Conservation (phyloP, 306 rosid species). For the Styphnolobium japonicum region DNA sequence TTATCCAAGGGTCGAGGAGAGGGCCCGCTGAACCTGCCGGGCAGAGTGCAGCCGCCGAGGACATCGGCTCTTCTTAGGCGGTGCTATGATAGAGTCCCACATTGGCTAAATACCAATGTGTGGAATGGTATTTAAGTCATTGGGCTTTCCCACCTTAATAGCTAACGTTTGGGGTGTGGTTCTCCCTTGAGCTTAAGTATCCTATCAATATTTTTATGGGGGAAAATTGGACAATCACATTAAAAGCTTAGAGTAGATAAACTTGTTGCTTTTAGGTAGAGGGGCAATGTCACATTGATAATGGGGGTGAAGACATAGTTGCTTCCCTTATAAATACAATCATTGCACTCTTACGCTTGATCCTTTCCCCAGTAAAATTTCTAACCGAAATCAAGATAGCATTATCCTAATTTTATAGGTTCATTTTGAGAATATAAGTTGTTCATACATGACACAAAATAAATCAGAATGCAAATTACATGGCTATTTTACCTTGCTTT, state of each 20-base stretch:
- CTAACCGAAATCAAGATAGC: not conserved
- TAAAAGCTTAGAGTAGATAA: not conserved
- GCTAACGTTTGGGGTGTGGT: too few species aligned
- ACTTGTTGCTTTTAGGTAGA: not conserved
- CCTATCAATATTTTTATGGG: too few species aligned
- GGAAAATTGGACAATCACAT: not conserved
- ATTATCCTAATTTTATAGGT: constrained; percentile 3
- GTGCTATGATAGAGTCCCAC: too few species aligned
- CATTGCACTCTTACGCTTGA: not conserved
- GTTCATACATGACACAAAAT: not conserved
- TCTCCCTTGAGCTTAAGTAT: too few species aligned
- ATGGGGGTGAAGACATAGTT: not conserved
- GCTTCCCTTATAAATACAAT: constrained; percentile 1
- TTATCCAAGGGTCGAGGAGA: too few species aligned
- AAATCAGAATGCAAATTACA: constrained; percentile 21
- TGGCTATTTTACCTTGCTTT: constrained; percentile 74
- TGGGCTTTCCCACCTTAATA: too few species aligned
- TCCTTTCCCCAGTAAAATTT: not conserved
- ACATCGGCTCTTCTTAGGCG: too few species aligned
- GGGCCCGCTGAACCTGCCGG: too few species aligned
- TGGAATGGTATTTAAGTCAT: too few species aligned
- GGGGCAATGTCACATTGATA: not conserved
- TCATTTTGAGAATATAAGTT: constrained; percentile 11
- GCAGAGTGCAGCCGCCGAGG: too few species aligned
- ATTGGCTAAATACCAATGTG: too few species aligned